These are phyloP conservation scores for Saprolegnia diclina DNA, from an alignment of 352 stramenopile genomes.

Conservation along the genomic window DNA sequence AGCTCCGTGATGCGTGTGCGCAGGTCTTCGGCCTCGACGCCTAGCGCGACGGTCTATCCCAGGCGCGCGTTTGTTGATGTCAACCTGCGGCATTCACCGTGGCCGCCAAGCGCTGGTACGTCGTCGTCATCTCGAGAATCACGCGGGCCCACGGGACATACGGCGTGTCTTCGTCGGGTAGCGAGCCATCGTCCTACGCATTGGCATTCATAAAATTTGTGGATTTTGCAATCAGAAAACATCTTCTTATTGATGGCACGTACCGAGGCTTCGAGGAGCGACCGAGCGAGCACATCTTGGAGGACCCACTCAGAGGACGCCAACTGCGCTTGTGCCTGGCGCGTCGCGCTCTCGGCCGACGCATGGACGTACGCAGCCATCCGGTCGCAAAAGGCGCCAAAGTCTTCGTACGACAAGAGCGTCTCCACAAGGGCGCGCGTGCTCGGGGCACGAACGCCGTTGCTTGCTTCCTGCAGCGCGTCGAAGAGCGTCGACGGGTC, in stretches of 20 bases:
- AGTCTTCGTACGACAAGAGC: constrained; percentile 66
- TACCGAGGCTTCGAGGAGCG: constrained; percentile 57
- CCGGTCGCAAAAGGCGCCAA: constrained; percentile 45
- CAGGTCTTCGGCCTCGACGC: background rate
- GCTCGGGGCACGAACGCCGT: constrained; percentile 29
- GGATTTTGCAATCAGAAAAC: background rate
- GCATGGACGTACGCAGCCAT: constrained; percentile 47
- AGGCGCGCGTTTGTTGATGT: background rate
- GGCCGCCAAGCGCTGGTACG: too few relatives aligned
- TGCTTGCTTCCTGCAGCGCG: constrained; percentile 35
- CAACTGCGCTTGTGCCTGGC: background rate
- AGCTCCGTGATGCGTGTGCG: constrained; percentile 37
- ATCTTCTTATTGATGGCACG: background rate
- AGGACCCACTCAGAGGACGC: constrained; percentile 56
- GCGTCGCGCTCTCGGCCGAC: background rate
- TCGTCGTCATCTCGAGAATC: too few relatives aligned
- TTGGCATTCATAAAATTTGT: constrained; percentile 18
- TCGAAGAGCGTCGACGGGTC: constrained; percentile 48
- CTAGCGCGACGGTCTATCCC: constrained; percentile 11
- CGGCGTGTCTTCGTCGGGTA: too few relatives aligned
- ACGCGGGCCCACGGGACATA: too few relatives aligned
- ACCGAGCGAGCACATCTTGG: constrained; percentile 61
- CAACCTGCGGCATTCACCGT: too few relatives aligned
- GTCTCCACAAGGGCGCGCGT: constrained; percentile 62
- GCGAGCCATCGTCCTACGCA: too few relatives aligned